Percentiles rank a stretch among this genome's conserved stretches.
These are phyloP conservation scores for Neurospora sp. DNA, from an alignment of 495 filamentous ascomycete species.

Conservation along the genomic window DNA sequence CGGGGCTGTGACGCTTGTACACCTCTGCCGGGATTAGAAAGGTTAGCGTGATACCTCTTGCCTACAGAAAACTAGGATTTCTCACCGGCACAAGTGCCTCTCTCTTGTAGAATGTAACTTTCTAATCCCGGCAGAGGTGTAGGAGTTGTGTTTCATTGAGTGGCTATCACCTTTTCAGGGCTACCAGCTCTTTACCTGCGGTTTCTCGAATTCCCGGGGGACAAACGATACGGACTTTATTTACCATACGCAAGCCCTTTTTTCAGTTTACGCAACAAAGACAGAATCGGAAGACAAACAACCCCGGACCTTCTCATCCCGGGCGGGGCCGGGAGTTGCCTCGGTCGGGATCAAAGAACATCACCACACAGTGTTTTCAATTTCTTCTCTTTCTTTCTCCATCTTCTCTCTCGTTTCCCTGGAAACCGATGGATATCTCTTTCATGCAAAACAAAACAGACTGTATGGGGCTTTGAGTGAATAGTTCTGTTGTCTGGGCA, in stretches of 20 bases:
- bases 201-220: background rate
- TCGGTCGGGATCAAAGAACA: background rate
- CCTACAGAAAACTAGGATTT: too few species aligned
- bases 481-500: background rate
- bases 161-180: background rate
- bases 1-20: background rate
- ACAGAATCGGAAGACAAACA: background rate
- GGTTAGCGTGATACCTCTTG: too few species aligned
- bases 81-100: too few species aligned
- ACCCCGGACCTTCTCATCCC: background rate
- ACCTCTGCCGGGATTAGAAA: too few species aligned
- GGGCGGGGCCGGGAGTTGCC: background rate
- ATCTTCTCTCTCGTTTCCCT: background rate
- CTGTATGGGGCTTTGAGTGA: background rate
- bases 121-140: background rate
- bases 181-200: background rate
- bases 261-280: background rate
- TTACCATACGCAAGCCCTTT: background rate
- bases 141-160: background rate
- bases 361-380: background rate
- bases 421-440: background rate
- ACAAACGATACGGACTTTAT: background rate
- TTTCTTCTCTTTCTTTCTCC: background rate
- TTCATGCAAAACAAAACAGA: background rate
- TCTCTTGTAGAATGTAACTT: too few species aligned